Evolutionary conservation across 179 eudicot genomes (phyloP).

Genomic region (Gypsophila paniculata): DNA sequence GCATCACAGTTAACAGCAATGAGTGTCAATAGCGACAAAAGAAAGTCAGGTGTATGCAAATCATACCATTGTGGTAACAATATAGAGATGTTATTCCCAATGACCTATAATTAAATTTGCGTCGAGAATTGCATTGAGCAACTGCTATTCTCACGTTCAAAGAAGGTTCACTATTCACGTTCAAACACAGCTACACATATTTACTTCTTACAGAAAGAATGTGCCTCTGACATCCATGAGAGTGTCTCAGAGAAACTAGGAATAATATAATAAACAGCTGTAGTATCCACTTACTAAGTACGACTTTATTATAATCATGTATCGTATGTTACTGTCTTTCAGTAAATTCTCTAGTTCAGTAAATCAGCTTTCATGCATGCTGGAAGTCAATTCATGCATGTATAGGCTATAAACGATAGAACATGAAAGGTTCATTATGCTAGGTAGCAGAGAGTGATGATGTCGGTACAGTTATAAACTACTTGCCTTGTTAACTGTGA

Average conservation of each 20-base stretch:
- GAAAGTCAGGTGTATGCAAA: neutral
- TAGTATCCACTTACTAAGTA: neutral
- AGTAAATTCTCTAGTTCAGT: too few species aligned
- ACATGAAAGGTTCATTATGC: neutral
- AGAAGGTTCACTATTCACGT: too few species aligned
- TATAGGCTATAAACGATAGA: too few species aligned
- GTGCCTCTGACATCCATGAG: too few species aligned
- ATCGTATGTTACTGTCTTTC: neutral
- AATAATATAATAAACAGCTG: too few species aligned
- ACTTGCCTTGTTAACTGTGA: neutral
- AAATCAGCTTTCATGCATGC: too few species aligned
- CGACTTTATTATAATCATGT: neutral
- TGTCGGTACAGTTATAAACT: neutral
- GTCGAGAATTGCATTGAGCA: too few species aligned
- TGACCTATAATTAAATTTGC: neutral
- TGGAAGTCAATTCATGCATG: too few species aligned
- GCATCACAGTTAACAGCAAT: conserved; percentile 23
- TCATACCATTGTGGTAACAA: neutral
- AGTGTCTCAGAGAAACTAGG: too few species aligned
- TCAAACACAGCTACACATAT: too few species aligned
- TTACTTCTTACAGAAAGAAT: too few species aligned
- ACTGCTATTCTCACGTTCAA: too few species aligned
- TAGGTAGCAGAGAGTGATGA: neutral
- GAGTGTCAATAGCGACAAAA: neutral
- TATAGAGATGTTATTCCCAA: neutral